Base-by-base conservation (phyloP, 2,329 filamentous ascomycete species). In the Neurospora sp. region DNA sequence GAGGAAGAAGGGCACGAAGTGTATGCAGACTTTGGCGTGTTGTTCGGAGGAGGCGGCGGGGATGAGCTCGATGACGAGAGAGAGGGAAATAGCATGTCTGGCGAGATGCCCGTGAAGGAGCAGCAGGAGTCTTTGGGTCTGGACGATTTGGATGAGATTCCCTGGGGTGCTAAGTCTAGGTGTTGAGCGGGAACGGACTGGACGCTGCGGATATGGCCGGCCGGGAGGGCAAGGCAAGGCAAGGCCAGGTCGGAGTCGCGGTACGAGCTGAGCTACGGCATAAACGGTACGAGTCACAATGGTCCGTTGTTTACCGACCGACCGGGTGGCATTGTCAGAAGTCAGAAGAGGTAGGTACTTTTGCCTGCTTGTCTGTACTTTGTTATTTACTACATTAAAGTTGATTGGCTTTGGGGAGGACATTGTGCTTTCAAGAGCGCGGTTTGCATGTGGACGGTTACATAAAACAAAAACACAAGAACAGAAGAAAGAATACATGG, bases 121-220 rank as follows among this genome's bases (percentile, higher is more conserved):
- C 83, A 81, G 36, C 84, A 84, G 69, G 85, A 19, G 19, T n/a
- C n/a, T n/a, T n/a, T n/a, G n/a, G n/a, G n/a, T n/a, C n/a, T n/a
- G n/a, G n/a, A n/a, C n/a, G n/a, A n/a, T 73, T 75, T 87, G 71
- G 85, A 87, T 72, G 85, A 85, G 10, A 86, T 87, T 71, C 82
- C 83, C 7, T 86, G 84, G 77, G 73, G 78, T 42, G 77, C 75
- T 28, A 6, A 3, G n/a, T n/a, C 28, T 33, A 33, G 78, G 74
- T 75, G 71, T 69, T 74, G 9, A 43, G 15, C 38, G 13, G 38
- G 4, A 33, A n/a, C n/a, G n/a, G n/a, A n/a, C n/a, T n/a, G n/a
- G n/a, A 33, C 13, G 15, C 8, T 38, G 36, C 38, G 11, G 13
- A 15, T 10, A 40, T 6, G 28, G 28, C 28, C 28, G 28, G 28